Conservation (phyloP, 2,329 filamentous ascomycete genomes). For the Chalaropsis thielavioides region DNA sequence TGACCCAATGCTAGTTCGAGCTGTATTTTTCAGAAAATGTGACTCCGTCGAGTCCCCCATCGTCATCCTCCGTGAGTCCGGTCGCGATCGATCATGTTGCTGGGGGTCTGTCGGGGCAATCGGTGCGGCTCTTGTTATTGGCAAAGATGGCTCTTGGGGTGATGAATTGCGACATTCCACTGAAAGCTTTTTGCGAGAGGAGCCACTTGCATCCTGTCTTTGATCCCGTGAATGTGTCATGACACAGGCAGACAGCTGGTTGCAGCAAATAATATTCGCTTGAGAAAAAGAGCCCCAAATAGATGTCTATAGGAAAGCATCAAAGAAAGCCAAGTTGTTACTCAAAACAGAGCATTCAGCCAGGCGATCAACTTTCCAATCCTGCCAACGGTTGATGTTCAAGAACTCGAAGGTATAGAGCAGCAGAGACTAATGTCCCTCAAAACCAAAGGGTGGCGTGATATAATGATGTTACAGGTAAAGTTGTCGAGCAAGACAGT, state of each 20-base stretch:
- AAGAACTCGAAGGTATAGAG: background rate
- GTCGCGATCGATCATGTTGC: constrained; percentile 14
- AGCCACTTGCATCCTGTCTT: background rate
- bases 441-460: too few species aligned
- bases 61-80: constrained; percentile 9
- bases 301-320: background rate
- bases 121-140: constrained; percentile 4
- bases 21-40: constrained; percentile 9
- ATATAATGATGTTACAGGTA: too few species aligned
- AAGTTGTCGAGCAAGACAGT: too few species aligned
- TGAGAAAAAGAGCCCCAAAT: background rate
- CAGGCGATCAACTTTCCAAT: background rate
- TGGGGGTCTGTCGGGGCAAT: background rate
- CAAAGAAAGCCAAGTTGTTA: background rate
- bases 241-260: background rate
- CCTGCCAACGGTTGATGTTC: background rate
- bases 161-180: background rate
- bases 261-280: background rate
- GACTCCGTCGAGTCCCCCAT: constrained; percentile 6
- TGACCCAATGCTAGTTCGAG: constrained; percentile 11
- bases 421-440: background rate
- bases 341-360: background rate
- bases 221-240: constrained; percentile 6
- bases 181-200: background rate
- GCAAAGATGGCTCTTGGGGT: background rate